Conservation (phyloP, 441 rosid genomes). For the Brassica balearica region DNA sequence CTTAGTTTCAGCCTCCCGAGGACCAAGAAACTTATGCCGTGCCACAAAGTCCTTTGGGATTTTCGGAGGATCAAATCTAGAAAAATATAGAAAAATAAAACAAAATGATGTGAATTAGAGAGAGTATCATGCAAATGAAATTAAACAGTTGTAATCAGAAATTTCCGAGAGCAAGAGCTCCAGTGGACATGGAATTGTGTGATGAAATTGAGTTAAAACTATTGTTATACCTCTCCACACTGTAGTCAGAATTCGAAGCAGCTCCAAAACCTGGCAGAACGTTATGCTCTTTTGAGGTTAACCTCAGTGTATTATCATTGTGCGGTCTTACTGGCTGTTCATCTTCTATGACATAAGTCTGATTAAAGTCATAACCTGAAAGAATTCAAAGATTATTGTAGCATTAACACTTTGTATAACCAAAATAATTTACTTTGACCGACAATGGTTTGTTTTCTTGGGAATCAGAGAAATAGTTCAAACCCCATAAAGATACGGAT, state of each 20-base stretch:
- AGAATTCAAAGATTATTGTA: background rate
- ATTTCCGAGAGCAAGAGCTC: slow-evolving; percentile 8
- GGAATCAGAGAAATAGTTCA: slow-evolving; percentile 7
- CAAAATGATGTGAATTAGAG: slow-evolving; percentile 21
- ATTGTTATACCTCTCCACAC: slow-evolving; percentile 68
- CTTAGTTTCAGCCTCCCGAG: slow-evolving; percentile 57
- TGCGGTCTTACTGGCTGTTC: slow-evolving; percentile 66
- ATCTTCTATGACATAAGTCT: slow-evolving; percentile 71
- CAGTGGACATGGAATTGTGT: slow-evolving; percentile 3
- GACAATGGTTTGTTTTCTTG: slow-evolving; percentile 24
- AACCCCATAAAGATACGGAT: slow-evolving; percentile 2
- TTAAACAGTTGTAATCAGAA: slow-evolving; percentile 9
- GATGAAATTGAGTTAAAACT: slow-evolving; percentile 6
- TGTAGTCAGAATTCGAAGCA: slow-evolving; percentile 72
- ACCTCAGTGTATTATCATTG: slow-evolving; percentile 61
- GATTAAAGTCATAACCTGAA: slow-evolving; percentile 80
- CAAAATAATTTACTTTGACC: slow-evolving; percentile 15
- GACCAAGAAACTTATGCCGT: slow-evolving; percentile 70
- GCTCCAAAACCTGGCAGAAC: slow-evolving; percentile 75
- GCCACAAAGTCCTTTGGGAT: slow-evolving; percentile 86
- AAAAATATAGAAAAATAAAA: slow-evolving; percentile 22
- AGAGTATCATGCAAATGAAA: slow-evolving; percentile 12
- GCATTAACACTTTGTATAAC: background rate
- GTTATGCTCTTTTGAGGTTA: slow-evolving; percentile 66
- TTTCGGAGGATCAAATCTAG: slow-evolving; percentile 84